phyloP scores from a whole-genome alignment of 2,329 filamentous ascomycete genomes.

The Talaromyces sp. region DNA sequence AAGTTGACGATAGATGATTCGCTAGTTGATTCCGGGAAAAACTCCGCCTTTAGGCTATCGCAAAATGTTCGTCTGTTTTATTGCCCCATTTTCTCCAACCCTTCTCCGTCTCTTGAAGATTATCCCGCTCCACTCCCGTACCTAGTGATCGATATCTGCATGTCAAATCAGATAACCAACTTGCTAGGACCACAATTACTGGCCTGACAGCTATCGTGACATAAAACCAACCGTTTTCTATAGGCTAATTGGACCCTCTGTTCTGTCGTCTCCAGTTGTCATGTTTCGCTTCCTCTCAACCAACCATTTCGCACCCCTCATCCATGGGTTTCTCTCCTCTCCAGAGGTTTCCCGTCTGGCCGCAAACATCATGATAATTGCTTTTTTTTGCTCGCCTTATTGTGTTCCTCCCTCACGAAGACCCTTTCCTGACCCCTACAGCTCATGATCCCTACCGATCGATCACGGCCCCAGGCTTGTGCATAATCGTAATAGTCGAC shows the following conservation, averaged over 20 bases:
- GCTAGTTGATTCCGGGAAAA: background rate
- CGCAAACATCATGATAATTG: background rate
- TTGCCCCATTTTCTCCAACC: background rate
- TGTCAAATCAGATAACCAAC: constrained; percentile 7
- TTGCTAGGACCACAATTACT: constrained; percentile 14
- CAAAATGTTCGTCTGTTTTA: background rate
- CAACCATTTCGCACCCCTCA: constrained; percentile 18
- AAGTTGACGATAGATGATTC: background rate
- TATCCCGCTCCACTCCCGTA: constrained; percentile 2
- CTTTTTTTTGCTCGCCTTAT: background rate
- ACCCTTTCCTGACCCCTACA: background rate
- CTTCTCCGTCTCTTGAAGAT: constrained; percentile 1
- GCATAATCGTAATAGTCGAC: constrained; percentile 13
- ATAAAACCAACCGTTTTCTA: background rate
- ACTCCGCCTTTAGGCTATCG: constrained; percentile 12
- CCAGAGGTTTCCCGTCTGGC: background rate
- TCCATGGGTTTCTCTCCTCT: constrained; percentile 14
- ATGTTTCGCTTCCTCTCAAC: background rate
- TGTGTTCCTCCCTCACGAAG: background rate
- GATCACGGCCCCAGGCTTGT: constrained; percentile 10
- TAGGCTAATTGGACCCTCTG: constrained; percentile 3
- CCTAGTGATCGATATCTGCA: constrained; percentile 2
- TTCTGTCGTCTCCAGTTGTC: background rate
- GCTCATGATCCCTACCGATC: constrained; percentile 11
- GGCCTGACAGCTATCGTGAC: constrained; percentile 10